Conservation (phyloP, 371 early-diverging fungal genomes). For the Fennellomyces sp. region DNA sequence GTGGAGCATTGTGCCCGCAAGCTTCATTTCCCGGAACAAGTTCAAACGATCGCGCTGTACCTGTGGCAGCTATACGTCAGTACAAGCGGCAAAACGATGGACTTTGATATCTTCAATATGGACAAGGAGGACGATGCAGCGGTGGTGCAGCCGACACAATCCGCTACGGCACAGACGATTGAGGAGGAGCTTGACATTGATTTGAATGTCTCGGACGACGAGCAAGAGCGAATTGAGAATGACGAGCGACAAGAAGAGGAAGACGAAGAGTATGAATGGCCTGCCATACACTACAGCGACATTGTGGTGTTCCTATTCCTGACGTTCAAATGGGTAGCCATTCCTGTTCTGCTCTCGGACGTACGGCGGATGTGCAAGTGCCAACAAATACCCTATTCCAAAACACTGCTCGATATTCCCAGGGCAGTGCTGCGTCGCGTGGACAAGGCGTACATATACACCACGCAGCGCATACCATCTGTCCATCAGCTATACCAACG, state of each 20-base stretch:
- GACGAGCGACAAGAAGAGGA: not conserved
- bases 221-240: not conserved
- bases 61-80: not conserved
- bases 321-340: not conserved
- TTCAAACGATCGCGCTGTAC: not conserved
- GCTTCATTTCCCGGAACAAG: not conserved
- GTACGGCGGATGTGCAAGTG: not conserved
- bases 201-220: not conserved
- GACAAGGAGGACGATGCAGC: not conserved
- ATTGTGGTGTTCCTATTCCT: conserved; percentile 1
- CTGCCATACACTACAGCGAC: not conserved
- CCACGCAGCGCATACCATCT: not conserved
- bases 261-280: conserved; percentile 3
- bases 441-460: not conserved
- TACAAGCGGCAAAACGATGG: not conserved
- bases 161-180: not conserved
- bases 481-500: not conserved
- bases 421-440: not conserved
- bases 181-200: conserved; percentile 6
- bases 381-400: not conserved
- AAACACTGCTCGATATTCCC: not conserved
- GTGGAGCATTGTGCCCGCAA: not conserved
- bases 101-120: not conserved
- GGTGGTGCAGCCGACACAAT: not conserved
- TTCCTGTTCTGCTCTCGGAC: conserved; percentile 1